These are phyloP conservation scores for Mycogone perniciosa DNA, from an alignment of 2,329 filamentous ascomycete genomes.

Conservation along the genomic window DNA sequence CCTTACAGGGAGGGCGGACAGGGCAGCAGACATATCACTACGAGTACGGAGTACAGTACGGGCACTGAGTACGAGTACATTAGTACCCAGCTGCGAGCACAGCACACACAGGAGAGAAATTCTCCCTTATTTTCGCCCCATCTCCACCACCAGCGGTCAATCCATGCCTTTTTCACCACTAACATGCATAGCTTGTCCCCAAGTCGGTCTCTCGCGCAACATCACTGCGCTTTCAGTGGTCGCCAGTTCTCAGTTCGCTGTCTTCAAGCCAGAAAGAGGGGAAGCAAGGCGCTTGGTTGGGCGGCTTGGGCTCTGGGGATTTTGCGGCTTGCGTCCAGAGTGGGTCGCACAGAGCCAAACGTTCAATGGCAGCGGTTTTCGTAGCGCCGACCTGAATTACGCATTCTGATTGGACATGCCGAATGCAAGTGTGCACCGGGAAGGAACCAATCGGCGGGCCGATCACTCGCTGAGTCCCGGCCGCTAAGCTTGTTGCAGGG, in stretches of 20 bases:
- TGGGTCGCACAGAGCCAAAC: conserved; percentile 19
- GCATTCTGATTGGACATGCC: conserved; percentile 30
- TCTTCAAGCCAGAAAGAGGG: background rate
- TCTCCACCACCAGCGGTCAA: background rate
- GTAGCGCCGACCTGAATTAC: conserved; percentile 29
- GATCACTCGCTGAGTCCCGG: conserved; percentile 31
- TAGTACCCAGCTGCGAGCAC: no score
- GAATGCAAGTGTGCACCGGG: conserved; percentile 21
- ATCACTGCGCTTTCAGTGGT: background rate
- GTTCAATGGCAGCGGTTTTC: conserved; percentile 27
- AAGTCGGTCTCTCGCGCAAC: background rate
- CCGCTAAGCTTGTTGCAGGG: conserved; percentile 9
- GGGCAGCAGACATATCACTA: background rate
- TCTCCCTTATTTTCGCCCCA: background rate
- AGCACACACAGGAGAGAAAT: background rate
- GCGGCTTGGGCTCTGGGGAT: conserved; percentile 19
- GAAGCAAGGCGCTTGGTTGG: conserved; percentile 27
- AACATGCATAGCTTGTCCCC: no score
- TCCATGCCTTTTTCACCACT: background rate
- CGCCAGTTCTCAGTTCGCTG: background rate
- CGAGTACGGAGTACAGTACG: background rate
- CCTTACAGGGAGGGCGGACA: conserved; percentile 9
- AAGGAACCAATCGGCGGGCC: conserved; percentile 27
- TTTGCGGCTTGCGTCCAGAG: conserved; percentile 23
- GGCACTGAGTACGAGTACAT: background rate